Conservation (phyloP, 2,329 filamentous ascomycete genomes). For the Fusarium sp. region DNA sequence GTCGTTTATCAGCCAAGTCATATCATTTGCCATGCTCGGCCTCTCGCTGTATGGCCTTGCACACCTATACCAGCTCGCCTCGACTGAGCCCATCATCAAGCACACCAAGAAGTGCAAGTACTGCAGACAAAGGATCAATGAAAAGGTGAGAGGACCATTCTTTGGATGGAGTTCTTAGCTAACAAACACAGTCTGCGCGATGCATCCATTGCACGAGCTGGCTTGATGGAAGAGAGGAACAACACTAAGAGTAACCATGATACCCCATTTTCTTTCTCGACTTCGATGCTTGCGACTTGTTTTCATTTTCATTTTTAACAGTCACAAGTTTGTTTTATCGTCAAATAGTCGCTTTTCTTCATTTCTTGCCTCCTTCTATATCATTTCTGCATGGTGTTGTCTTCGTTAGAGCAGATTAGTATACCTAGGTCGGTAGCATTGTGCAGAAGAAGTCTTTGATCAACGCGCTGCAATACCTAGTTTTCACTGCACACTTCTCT, state of each 20-base stretch:
- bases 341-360: too few relatives aligned
- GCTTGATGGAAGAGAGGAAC: slow-evolving; percentile 63
- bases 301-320: not conserved
- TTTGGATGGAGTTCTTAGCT: not conserved
- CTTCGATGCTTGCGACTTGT: not conserved
- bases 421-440: not conserved
- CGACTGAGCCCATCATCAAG: slow-evolving; percentile 77
- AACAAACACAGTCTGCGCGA: slow-evolving; percentile 52
- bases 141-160: slow-evolving; percentile 61
- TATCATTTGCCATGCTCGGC: slow-evolving; percentile 76
- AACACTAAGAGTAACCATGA: not conserved
- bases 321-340: not conserved
- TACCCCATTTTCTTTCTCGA: not conserved
- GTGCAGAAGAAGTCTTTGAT: not conserved
- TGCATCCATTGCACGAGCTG: slow-evolving; percentile 65
- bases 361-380: not conserved
- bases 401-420: not conserved
- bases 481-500: not conserved
- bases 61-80: slow-evolving; percentile 69
- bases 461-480: not conserved
- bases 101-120: slow-evolving; percentile 76
- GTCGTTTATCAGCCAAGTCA: slow-evolving; percentile 71
- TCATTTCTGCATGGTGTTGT: not conserved
- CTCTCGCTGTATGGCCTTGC: slow-evolving; percentile 74
- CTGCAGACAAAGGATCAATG: slow-evolving; percentile 72